Evolutionary conservation across 805 yeast genomes (phyloP).

Genomic region (Nakazawaea wickerhamii): DNA sequence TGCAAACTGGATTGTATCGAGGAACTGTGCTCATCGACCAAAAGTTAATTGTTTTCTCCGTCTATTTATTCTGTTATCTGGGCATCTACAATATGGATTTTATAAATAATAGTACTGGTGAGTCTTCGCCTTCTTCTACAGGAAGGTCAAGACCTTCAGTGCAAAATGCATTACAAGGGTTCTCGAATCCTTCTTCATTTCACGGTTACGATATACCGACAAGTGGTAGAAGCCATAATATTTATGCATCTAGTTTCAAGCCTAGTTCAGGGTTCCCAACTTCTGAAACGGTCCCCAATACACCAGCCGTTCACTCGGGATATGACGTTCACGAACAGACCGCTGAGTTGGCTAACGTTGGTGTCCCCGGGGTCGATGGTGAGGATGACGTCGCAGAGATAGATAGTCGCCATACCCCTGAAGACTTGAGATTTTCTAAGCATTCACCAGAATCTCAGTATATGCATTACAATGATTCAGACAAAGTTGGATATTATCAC

Average conservation of each 20-base stretch:
- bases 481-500: not conserved
- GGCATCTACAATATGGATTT: not conserved
- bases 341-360: constrained; percentile 51
- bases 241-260: constrained; percentile 8
- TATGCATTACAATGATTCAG: constrained; percentile 6
- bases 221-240: constrained; percentile 10
- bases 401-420: not conserved
- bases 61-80: not conserved
- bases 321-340: constrained; percentile 50
- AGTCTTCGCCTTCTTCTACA: constrained; percentile 6
- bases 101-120: not conserved
- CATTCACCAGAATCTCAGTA: constrained; percentile 10
- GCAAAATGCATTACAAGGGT: constrained; percentile 11
- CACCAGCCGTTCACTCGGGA: constrained; percentile 43
- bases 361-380: constrained; percentile 35
- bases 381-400: constrained; percentile 13
- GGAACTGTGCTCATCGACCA: not conserved
- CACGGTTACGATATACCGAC: constrained; percentile 5
- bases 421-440: not conserved
- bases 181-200: constrained; percentile 10
- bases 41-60: not conserved
- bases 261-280: not conserved
- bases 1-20: too few species aligned
- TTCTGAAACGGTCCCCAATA: not conserved
- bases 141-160: constrained; percentile 6